Evolutionary conservation across 257 asterid genomes (phyloP).

Genomic region (Solanum gracilifrons): DNA sequence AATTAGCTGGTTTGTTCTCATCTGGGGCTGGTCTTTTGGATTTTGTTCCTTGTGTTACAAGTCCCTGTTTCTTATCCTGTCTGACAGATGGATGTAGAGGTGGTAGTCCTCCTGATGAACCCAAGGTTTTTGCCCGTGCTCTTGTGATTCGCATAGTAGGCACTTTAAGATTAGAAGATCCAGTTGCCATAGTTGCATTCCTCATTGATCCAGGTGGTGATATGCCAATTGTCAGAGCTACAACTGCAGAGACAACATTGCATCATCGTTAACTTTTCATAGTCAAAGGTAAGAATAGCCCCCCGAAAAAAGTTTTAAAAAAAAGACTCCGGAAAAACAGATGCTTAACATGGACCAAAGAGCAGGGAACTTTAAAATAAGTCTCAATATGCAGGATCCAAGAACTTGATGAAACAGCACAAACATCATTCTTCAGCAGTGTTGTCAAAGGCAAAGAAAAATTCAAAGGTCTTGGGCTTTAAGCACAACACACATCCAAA

Average conservation of each 20-base stretch:
- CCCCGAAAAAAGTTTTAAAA: accelerated
- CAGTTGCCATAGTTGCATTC: constrained; percentile 48
- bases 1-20: constrained; percentile 15
- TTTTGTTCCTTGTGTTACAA: constrained; percentile 28
- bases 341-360: not conserved
- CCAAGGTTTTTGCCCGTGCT: constrained; percentile 60
- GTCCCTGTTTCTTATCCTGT: constrained; percentile 33
- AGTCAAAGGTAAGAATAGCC: not conserved
- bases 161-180: constrained; percentile 24
- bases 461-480: not conserved
- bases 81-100: constrained; percentile 52
- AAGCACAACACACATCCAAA: not conserved
- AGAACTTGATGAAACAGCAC: not conserved
- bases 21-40: constrained; percentile 60
- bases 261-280: not conserved
- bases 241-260: constrained; percentile 11
- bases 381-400: not conserved
- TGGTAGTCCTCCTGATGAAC: constrained; percentile 54
- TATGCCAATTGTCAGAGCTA: constrained; percentile 34
- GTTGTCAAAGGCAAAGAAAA: not conserved
- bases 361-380: not conserved
- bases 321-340: not conserved
- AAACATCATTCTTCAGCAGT: not conserved
- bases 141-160: constrained; percentile 56
- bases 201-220: constrained; percentile 18